A percentile compares a stretch with the other conserved stretches of the same genome.
Evolutionary conservation across 192 early-diverging fungal species (phyloP).

Genomic region (Umbelopsis sp.): DNA sequence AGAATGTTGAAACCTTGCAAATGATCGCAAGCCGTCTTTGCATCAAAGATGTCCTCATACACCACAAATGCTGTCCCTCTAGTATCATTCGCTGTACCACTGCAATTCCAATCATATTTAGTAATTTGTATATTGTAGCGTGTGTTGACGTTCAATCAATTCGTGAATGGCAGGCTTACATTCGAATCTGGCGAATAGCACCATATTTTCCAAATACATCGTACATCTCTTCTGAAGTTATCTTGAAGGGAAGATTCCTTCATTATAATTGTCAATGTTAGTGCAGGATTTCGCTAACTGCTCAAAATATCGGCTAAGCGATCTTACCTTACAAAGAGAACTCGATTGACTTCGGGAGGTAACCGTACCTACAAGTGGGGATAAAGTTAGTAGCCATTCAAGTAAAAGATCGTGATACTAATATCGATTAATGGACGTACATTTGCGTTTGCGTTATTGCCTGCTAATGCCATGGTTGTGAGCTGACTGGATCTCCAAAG

Average conservation of each 20-base stretch:
- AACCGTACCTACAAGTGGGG: slow-evolving; percentile 59
- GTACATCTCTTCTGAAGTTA: slow-evolving; percentile 95
- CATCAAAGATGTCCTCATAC: slow-evolving; percentile 98
- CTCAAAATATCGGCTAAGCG: neutral
- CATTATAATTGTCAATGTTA: neutral
- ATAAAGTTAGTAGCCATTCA: neutral
- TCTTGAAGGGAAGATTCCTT: slow-evolving; percentile 95
- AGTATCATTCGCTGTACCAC: slow-evolving; percentile 83
- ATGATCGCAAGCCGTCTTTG: slow-evolving; percentile 96
- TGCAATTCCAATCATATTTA: slow-evolving; percentile 12
- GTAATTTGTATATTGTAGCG: neutral
- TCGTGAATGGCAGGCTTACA: slow-evolving; percentile 32
- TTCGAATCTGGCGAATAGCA: slow-evolving; percentile 90
- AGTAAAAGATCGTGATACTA: neutral
- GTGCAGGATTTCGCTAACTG: neutral
- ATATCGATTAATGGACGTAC: neutral
- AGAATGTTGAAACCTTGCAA: slow-evolving; percentile 95
- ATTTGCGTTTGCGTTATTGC: slow-evolving; percentile 18
- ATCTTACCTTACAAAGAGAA: slow-evolving; percentile 80
- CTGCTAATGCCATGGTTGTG: slow-evolving; percentile 20
- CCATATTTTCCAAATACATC: slow-evolving; percentile 98
- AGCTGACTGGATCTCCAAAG: neutral
- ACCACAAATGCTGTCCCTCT: slow-evolving; percentile 96
- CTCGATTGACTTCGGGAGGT: slow-evolving; percentile 93
- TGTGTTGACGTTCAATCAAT: neutral